These are phyloP conservation scores for Pythium volutum DNA, from an alignment of 352 stramenopile genomes.

Conservation along the genomic window DNA sequence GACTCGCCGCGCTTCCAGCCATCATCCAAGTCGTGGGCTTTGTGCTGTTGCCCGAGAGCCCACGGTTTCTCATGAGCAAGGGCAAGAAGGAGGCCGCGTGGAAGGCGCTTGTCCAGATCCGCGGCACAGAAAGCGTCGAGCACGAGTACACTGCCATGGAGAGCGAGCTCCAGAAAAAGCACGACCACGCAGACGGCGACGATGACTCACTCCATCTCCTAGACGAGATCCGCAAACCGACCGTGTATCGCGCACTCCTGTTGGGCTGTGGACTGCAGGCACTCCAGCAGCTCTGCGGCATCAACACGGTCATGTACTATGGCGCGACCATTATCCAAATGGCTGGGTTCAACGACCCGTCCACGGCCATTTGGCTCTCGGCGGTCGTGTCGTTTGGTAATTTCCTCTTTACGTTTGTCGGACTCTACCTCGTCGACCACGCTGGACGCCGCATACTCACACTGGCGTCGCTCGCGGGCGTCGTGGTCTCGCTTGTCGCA, in stretches of 20 bases:
- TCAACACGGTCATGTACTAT: constrained; percentile 90
- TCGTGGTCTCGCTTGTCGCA: constrained; percentile 40
- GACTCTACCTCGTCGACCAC: constrained; percentile 55
- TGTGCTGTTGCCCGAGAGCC: constrained; percentile 61
- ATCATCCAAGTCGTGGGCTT: constrained; percentile 73
- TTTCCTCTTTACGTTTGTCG: constrained; percentile 68
- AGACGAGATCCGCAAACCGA: constrained; percentile 33
- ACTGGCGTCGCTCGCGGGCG: constrained; percentile 39
- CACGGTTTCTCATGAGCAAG: constrained; percentile 57
- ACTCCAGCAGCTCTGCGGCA: constrained; percentile 75
- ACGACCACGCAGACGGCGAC: background rate
- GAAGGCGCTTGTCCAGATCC: constrained; percentile 46
- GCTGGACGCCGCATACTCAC: constrained; percentile 47
- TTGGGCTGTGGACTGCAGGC: constrained; percentile 63
- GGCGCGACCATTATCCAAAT: constrained; percentile 80
- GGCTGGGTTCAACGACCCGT: constrained; percentile 65
- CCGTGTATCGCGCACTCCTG: constrained; percentile 41
- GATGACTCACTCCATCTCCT: constrained; percentile 22
- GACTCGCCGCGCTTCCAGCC: constrained; percentile 57
- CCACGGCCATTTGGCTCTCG: constrained; percentile 77
- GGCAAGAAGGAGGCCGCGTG: constrained; percentile 42
- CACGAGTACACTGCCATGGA: constrained; percentile 58
- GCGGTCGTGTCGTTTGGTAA: constrained; percentile 69
- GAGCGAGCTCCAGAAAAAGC: constrained; percentile 35
- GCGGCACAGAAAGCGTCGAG: constrained; percentile 47